phyloP scores from a whole-genome alignment of 768 basidiomycete species.

The Suillus brevipes region DNA sequence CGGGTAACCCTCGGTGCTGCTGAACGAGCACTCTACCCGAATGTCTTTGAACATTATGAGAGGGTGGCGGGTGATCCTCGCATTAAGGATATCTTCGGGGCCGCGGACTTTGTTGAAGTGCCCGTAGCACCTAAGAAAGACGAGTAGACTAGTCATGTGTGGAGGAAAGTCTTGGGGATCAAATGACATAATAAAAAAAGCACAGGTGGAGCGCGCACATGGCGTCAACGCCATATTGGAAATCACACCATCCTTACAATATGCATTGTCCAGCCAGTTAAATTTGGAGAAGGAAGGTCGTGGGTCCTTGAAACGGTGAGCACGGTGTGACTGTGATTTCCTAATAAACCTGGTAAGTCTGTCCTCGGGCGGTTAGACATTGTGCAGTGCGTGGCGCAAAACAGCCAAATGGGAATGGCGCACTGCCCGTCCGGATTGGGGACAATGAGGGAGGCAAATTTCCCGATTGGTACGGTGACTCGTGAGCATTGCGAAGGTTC shows the following conservation, averaged over 20 bases:
- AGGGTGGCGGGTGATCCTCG: constrained; percentile 22
- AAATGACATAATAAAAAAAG: not conserved
- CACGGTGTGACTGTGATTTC: not conserved
- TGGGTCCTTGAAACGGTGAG: not conserved
- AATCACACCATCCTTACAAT: too few relatives aligned
- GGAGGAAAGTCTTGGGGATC: not conserved
- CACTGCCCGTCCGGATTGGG: not conserved
- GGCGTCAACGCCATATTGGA: too few relatives aligned
- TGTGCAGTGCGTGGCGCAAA: not conserved
- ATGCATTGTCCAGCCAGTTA: not conserved
- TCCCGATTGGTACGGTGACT: not conserved
- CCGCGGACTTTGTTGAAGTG: constrained; percentile 23
- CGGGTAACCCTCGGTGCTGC: constrained; percentile 25
- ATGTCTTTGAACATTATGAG: constrained; percentile 27
- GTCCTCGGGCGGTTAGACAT: not conserved
- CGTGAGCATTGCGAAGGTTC: not conserved
- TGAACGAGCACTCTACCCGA: constrained; percentile 28
- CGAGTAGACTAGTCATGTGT: not conserved
- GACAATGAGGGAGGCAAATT: not conserved
- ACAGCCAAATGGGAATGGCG: not conserved
- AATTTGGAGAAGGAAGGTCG: not conserved
- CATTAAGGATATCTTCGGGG: constrained; percentile 23
- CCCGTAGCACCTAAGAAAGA: constrained; percentile 13
- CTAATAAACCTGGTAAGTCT: not conserved
- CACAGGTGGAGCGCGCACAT: too few relatives aligned